Evolutionary conservation across 371 early-diverging fungal genomes (phyloP).

Genomic region (Haplosporangium sp.): DNA sequence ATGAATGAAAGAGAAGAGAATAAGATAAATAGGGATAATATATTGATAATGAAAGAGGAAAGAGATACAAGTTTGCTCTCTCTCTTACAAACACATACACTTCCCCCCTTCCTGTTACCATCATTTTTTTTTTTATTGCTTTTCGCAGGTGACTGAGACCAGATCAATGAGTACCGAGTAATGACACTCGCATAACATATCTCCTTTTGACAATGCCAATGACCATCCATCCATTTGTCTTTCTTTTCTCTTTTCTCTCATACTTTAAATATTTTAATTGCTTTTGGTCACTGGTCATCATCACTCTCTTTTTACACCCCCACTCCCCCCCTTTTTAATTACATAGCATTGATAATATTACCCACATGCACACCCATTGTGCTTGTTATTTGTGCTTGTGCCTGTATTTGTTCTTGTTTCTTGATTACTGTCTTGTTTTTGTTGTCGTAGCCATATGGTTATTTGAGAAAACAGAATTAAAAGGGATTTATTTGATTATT

Average conservation of each 20-base stretch:
- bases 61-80: background rate
- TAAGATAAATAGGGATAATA: background rate
- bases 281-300: background rate
- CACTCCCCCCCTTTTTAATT: background rate
- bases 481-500: too few relatives aligned
- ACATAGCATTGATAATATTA: too few relatives aligned
- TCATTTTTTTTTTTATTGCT: too few relatives aligned
- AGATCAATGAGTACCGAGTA: background rate
- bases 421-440: too few relatives aligned
- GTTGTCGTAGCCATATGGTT: too few relatives aligned
- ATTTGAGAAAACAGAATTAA: too few relatives aligned
- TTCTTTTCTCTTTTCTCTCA: background rate
- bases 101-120: background rate
- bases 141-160: slow-evolving; percentile 3
- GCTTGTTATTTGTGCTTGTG: background rate
- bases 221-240: background rate
- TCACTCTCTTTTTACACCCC: background rate
- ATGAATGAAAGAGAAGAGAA: background rate
- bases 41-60: background rate
- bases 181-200: background rate
- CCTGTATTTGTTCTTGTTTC: too few relatives aligned
- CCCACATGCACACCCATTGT: background rate
- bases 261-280: too few relatives aligned
- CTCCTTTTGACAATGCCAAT: background rate
- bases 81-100: background rate